Conservation (phyloP, 2,329 filamentous ascomycete species). For the Plenodomus biglobosus region DNA sequence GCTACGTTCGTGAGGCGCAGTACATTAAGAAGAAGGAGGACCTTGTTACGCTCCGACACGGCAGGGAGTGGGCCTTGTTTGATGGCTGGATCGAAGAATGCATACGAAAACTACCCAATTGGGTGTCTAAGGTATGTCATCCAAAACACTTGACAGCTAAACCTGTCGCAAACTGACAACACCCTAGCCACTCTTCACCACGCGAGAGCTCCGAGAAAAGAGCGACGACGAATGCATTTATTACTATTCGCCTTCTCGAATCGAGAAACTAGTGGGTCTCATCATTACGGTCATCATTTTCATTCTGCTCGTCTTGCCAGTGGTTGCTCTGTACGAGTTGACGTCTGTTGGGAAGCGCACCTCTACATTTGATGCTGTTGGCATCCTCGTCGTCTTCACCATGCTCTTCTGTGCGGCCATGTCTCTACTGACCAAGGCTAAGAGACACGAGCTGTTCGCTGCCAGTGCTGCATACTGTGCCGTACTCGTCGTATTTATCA, state of each 20-base stretch:
- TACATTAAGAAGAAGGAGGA: conserved; percentile 43
- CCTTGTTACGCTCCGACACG: conserved; percentile 35
- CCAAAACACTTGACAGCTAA: background rate
- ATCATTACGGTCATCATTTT: conserved; percentile 46
- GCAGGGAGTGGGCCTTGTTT: conserved; percentile 42
- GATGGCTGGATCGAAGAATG: conserved; percentile 39
- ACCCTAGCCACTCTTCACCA: conserved; percentile 35
- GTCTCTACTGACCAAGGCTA: conserved; percentile 36
- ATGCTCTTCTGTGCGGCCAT: conserved; percentile 39
- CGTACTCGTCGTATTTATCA: conserved; percentile 43
- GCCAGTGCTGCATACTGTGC: conserved; percentile 43
- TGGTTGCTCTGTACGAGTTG: conserved; percentile 42
- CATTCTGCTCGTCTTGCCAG: conserved; percentile 40
- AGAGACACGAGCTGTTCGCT: conserved; percentile 41
- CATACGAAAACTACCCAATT: conserved; percentile 21
- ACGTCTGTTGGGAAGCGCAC: conserved; percentile 27
- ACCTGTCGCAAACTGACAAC: background rate
- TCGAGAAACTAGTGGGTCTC: conserved; percentile 39
- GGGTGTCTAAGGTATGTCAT: conserved; percentile 27
- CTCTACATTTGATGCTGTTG: conserved; percentile 43
- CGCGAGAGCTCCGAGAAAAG: conserved; percentile 35
- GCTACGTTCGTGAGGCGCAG: conserved; percentile 17
- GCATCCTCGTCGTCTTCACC: conserved; percentile 46
- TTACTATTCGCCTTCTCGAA: conserved; percentile 37
- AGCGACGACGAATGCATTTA: conserved; percentile 23